Evolutionary conservation across 1,284 basidiomycete species (phyloP).

Genomic region (Microbotryum intermedium): DNA sequence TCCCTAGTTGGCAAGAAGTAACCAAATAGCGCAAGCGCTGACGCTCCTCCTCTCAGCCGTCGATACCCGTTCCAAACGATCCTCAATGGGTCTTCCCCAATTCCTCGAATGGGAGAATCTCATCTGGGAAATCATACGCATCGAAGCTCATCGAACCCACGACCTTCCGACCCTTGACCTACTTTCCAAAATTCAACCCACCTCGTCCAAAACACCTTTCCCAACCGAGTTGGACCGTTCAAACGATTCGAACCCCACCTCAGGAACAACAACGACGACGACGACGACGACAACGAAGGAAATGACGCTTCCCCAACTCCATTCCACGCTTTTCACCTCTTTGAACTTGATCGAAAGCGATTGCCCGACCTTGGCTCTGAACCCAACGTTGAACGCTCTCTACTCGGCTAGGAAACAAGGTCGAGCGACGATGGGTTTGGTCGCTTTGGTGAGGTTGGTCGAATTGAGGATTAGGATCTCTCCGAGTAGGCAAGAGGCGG

Average conservation of each 20-base stretch:
- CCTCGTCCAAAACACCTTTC: background rate
- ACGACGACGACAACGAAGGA: background rate
- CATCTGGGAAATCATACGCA: background rate
- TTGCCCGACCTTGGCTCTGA: too few species aligned
- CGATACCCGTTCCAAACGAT: background rate
- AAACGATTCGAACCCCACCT: too few species aligned
- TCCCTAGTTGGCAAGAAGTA: background rate
- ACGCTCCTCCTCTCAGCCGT: background rate
- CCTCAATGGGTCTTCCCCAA: background rate
- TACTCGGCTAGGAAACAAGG: too few species aligned
- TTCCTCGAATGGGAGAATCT: background rate
- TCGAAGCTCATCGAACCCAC: background rate
- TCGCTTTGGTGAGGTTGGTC: background rate
- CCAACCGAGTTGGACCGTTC: too few species aligned
- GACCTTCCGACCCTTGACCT: background rate
- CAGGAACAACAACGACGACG: too few species aligned
- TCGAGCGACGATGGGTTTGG: background rate
- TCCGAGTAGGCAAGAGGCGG: conserved; percentile 2
- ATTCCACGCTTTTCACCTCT: background rate
- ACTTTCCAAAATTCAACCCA: background rate
- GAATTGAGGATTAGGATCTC: background rate
- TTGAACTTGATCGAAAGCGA: too few species aligned
- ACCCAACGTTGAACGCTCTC: too few species aligned
- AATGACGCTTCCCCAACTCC: background rate
- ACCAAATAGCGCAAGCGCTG: background rate